Percentiles rank a stretch among this genome's conserved stretches.
Conservation (phyloP, 2,329 filamentous ascomycete species). For the Penicillium concentricum region DNA sequence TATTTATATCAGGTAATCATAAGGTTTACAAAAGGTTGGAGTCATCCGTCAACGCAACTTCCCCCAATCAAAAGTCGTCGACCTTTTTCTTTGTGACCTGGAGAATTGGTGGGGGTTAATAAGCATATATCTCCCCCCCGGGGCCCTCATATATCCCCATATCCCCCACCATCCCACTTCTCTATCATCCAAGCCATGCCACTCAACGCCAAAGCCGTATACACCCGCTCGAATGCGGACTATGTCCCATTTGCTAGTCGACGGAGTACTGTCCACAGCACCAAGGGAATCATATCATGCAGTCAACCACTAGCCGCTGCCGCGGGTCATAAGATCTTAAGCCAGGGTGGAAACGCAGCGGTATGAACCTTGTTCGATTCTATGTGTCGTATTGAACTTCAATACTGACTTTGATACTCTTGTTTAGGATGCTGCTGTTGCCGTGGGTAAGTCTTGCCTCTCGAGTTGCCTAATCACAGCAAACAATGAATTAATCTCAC, state of each 20-base stretch:
- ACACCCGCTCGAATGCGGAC: constrained; percentile 49
- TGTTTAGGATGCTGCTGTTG: constrained; percentile 85
- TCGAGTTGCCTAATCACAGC: background rate
- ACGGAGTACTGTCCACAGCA: constrained; percentile 89
- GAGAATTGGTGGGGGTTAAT: no score
- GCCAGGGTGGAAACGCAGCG: constrained; percentile 87
- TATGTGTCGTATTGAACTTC: background rate
- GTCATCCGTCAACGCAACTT: no score
- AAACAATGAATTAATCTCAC: constrained; percentile 9
- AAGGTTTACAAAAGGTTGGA: no score
- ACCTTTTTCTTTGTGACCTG: no score
- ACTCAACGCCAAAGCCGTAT: constrained; percentile 51
- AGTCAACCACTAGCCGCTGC: constrained; percentile 86
- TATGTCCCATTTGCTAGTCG: constrained; percentile 59
- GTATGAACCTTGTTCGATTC: constrained; percentile 54
- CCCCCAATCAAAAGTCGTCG: no score
- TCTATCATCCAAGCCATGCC: constrained; percentile 40
- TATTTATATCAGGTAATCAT: no score
- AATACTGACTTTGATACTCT: background rate
- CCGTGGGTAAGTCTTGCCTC: constrained; percentile 64
- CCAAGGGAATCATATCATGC: constrained; percentile 84
- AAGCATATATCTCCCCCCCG: no score
- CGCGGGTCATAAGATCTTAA: constrained; percentile 81
- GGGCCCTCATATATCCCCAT: background rate
- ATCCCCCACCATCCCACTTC: background rate